Percentiles rank a stretch among this genome's conserved stretches.
phyloP scores from a whole-genome alignment of 441 rosid species.

The Jatropha multifida region DNA sequence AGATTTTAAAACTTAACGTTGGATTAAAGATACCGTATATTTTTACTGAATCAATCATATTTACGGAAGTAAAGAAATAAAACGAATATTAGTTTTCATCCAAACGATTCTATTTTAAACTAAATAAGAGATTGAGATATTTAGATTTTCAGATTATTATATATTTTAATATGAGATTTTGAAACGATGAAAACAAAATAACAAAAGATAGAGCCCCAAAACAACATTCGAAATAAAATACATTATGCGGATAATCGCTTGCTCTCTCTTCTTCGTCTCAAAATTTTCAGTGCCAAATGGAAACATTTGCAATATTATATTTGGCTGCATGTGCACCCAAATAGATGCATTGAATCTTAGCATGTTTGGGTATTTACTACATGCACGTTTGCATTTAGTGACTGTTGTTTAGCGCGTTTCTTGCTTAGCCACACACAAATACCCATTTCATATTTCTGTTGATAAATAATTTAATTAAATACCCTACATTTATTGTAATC shows the following conservation, averaged over 20 bases:
- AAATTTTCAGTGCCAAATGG: conserved; percentile 29
- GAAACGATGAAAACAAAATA: neutral
- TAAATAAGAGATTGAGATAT: too few species aligned
- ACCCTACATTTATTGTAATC: conserved; percentile 40
- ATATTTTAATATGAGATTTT: neutral
- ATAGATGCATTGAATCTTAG: conserved; percentile 41
- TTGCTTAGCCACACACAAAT: conserved; percentile 33
- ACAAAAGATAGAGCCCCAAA: neutral
- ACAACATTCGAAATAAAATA: conserved; percentile 16
- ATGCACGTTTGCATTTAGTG: conserved; percentile 52
- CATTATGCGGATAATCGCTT: too few species aligned
- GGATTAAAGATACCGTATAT: too few species aligned
- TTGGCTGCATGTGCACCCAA: conserved; percentile 39
- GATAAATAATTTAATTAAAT: conserved; percentile 8
- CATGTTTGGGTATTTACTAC: conserved; percentile 48
- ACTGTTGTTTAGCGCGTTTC: conserved; percentile 39
- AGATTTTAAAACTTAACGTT: too few species aligned
- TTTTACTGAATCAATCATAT: too few species aligned
- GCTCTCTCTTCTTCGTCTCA: neutral
- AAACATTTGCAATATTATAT: conserved; percentile 2
- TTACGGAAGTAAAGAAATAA: too few species aligned
- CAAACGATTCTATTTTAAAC: too few species aligned
- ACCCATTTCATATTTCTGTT: conserved; percentile 29
- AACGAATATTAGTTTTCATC: too few species aligned
- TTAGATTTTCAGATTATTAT: neutral